A percentile compares a stretch with the other conserved stretches of the same genome.
Evolutionary conservation across 495 filamentous ascomycete species (phyloP).

Genomic region (Parachaetomium inaequale): DNA sequence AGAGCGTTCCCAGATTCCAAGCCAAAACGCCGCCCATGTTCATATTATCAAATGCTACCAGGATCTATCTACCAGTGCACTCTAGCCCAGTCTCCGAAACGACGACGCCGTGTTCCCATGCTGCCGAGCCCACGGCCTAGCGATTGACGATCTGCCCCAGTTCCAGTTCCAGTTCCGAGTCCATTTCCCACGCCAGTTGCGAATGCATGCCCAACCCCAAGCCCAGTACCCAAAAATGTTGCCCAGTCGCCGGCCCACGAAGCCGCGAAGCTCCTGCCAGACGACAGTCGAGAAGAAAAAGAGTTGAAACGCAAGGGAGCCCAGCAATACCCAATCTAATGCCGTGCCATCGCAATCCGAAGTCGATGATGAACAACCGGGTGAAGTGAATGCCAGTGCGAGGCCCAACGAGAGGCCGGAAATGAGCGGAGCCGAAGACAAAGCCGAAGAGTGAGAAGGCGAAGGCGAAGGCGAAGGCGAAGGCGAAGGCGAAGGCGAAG

Average conservation of each 20-base stretch:
- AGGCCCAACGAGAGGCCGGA: conserved; percentile 21
- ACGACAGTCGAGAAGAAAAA: conserved; percentile 26
- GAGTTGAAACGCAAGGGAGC: conserved; percentile 25
- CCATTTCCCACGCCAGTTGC: background rate
- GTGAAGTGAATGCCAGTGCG: conserved; percentile 21
- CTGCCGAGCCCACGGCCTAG: background rate
- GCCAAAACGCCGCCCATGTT: background rate
- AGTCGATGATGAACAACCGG: conserved; percentile 4
- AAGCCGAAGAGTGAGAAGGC: conserved; percentile 4
- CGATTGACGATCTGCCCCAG: background rate
- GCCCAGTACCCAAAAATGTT: conserved; percentile 5
- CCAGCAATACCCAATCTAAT: conserved; percentile 26
- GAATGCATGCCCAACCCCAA: conserved; percentile 10
- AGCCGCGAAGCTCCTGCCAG: conserved; percentile 14
- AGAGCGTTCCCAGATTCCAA: background rate
- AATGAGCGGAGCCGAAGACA: conserved; percentile 1
- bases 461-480: background rate
- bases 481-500: too few species aligned
- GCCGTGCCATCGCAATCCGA: conserved; percentile 12
- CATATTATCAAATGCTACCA: background rate
- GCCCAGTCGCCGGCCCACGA: background rate
- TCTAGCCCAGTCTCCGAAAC: conserved; percentile 12
- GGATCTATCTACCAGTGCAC: background rate
- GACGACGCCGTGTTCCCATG: conserved; percentile 1
- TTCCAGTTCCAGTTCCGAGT: background rate